These are phyloP conservation scores for Ustilago sp. DNA, from an alignment of 1,284 basidiomycete genomes.

Conservation along the genomic window DNA sequence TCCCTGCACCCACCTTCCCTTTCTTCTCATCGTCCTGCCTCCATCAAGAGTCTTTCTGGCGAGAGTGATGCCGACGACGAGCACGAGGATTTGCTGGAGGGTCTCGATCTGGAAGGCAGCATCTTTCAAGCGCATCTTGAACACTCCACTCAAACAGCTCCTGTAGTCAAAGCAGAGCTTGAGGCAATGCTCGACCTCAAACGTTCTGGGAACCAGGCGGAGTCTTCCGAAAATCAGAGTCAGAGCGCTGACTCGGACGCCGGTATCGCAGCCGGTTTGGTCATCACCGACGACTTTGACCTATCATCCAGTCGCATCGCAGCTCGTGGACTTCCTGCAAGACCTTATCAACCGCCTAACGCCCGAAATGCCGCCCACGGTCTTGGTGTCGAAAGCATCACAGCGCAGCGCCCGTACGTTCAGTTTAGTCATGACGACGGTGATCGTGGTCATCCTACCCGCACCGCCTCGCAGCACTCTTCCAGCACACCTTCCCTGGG, in stretches of 20 bases:
- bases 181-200: slow-evolving; percentile 54
- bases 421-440: background rate
- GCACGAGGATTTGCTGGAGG: slow-evolving; percentile 54
- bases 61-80: slow-evolving; percentile 59
- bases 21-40: slow-evolving; percentile 18
- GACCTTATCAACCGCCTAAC: slow-evolving; percentile 7
- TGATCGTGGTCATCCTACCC: slow-evolving; percentile 21
- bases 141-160: background rate
- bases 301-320: slow-evolving; percentile 56
- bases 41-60: slow-evolving; percentile 29
- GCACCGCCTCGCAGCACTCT: slow-evolving; percentile 21
- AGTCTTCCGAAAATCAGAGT: background rate
- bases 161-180: slow-evolving; percentile 33
- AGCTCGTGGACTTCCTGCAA: slow-evolving; percentile 18
- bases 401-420: background rate
- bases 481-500: background rate
- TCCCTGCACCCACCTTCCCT: slow-evolving; percentile 26
- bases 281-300: slow-evolving; percentile 63
- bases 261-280: slow-evolving; percentile 52
- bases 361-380: background rate
- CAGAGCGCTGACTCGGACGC: slow-evolving; percentile 40
- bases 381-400: background rate
- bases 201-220: slow-evolving; percentile 23
- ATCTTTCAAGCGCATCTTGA: slow-evolving; percentile 35
- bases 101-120: slow-evolving; percentile 52